Evolutionary conservation across 2,329 filamentous ascomycete species (phyloP).

Genomic region (Diaporthe sp.): DNA sequence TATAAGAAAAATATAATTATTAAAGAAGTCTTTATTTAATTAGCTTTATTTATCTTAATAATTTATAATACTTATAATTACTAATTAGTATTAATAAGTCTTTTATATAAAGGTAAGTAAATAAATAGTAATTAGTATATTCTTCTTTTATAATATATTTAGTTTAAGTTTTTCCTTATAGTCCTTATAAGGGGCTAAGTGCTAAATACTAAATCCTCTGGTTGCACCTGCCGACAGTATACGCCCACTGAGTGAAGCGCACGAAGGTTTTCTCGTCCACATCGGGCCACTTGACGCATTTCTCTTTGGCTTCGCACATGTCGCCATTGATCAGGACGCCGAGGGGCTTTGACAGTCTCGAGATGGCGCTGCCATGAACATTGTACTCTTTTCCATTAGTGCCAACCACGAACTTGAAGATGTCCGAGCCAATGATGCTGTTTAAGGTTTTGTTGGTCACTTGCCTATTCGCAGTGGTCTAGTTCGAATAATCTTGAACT

Average conservation of each 20-base stretch:
- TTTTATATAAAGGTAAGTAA: too few species aligned
- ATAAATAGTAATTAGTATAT: too few species aligned
- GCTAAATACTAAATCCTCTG: too few species aligned
- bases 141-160: too few species aligned
- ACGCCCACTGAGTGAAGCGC: constrained; percentile 39
- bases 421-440: constrained; percentile 27
- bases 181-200: too few species aligned
- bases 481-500: not conserved
- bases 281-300: constrained; percentile 38
- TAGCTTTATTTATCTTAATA: too few species aligned
- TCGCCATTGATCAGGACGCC: constrained; percentile 34
- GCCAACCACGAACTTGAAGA: constrained; percentile 31
- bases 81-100: too few species aligned
- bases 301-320: constrained; percentile 36
- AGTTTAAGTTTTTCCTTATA: too few species aligned
- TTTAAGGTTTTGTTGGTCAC: not conserved
- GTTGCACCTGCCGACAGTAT: too few species aligned
- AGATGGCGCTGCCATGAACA: constrained; percentile 14
- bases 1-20: too few species aligned
- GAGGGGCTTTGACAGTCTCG: constrained; percentile 35
- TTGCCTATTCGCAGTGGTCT: not conserved
- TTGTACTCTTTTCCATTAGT: constrained; percentile 13
- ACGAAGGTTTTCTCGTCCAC: constrained; percentile 39
- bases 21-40: too few species aligned
- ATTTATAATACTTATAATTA: too few species aligned